phyloP scores from a whole-genome alignment of 2,329 filamentous ascomycete species.

The Hypocrella siamensis region DNA sequence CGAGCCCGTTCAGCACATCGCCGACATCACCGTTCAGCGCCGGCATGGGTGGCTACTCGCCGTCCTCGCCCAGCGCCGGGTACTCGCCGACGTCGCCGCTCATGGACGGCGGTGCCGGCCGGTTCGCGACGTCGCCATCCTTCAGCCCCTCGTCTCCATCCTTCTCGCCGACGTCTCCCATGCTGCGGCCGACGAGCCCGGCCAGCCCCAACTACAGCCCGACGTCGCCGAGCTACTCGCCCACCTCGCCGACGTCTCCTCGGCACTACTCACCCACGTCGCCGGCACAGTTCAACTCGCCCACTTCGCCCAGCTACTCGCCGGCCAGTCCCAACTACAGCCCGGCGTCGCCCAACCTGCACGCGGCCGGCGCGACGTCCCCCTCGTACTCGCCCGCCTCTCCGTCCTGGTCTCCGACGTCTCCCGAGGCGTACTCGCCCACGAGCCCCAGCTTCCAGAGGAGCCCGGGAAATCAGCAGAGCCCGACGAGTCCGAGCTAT shows the following conservation, averaged over 20 bases:
- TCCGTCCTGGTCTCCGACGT: constrained; percentile 66
- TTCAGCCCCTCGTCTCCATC: constrained; percentile 49
- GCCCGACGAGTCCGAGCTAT: constrained; percentile 55
- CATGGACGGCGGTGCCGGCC: constrained; percentile 34
- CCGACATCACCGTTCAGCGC: constrained; percentile 47
- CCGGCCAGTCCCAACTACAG: constrained; percentile 58
- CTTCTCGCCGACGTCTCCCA: constrained; percentile 47
- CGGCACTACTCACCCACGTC: constrained; percentile 54
- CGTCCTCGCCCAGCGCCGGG: constrained; percentile 55
- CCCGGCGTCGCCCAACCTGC: constrained; percentile 46
- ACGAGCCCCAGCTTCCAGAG: constrained; percentile 46
- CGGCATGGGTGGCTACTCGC: constrained; percentile 50
- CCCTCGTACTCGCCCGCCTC: constrained; percentile 55
- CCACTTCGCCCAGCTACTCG: constrained; percentile 58
- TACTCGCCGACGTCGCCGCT: constrained; percentile 67
- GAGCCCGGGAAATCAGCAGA: constrained; percentile 36
- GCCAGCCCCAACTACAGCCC: constrained; percentile 48
- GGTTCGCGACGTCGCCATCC: constrained; percentile 42
- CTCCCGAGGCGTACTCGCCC: constrained; percentile 46
- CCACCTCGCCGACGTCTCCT: constrained; percentile 41
- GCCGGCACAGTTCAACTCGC: constrained; percentile 56
- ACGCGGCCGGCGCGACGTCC: constrained; percentile 29
- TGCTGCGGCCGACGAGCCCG: constrained; percentile 37
- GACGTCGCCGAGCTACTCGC: constrained; percentile 49
- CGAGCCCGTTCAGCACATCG: constrained; percentile 63